A percentile compares a stretch with the other conserved stretches of the same genome.
Conservation (phyloP, 768 basidiomycete species). For the Kwoniella pini region DNA sequence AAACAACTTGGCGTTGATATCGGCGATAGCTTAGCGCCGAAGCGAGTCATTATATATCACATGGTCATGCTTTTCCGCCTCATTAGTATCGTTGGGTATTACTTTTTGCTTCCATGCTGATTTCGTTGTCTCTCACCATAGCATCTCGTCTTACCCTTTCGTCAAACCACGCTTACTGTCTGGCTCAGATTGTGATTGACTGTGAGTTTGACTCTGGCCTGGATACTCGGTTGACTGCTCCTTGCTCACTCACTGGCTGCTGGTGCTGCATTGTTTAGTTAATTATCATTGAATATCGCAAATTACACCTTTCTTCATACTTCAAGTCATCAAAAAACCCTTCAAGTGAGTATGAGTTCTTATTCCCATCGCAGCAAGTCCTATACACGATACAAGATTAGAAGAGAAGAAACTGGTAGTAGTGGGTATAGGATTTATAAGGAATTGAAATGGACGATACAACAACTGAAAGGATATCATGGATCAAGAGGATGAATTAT, state of each 20-base stretch:
- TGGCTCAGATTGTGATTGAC: not conserved
- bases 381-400: not conserved
- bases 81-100: not conserved
- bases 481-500: slow-evolving; percentile 1
- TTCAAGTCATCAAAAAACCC: slow-evolving; percentile 22
- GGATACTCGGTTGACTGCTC: not conserved
- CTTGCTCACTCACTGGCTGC: not conserved
- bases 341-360: slow-evolving; percentile 25
- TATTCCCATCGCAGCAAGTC: not conserved
- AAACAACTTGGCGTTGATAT: not conserved
- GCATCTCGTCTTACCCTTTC: not conserved
- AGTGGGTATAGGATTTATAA: not conserved
- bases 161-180: not conserved
- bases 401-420: not conserved
- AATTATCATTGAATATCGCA: not conserved
- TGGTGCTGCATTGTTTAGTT: slow-evolving; percentile 3
- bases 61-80: not conserved
- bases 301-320: slow-evolving; percentile 14
- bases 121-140: not conserved
- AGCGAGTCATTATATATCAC: not conserved
- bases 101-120: not conserved
- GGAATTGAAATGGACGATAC: not conserved
- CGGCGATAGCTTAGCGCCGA: slow-evolving; percentile 19
- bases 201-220: not conserved
- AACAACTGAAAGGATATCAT: not conserved